Evolutionary conservation across 495 filamentous ascomycete genomes (phyloP).

Genomic region (Schizothecium vesticola): DNA sequence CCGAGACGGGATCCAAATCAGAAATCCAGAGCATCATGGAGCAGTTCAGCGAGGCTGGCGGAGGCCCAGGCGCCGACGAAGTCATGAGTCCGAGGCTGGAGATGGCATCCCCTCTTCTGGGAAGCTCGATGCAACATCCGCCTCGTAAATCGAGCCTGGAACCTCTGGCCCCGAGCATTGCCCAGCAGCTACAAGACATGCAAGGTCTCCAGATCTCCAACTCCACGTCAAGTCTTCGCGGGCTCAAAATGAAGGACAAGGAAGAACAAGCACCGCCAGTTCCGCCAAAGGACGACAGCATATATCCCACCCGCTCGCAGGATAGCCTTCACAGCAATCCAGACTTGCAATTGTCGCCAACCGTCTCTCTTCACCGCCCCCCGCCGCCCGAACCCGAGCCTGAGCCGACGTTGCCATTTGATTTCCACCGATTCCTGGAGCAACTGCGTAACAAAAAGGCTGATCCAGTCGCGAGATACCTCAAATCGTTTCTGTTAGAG

Average conservation of each 20-base stretch:
- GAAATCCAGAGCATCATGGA: conserved; percentile 98
- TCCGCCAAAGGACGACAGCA: conserved; percentile 45
- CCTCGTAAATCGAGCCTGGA: conserved; percentile 82
- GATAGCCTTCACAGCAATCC: conserved; percentile 30
- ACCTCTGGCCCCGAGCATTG: conserved; percentile 47
- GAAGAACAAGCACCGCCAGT: conserved; percentile 47
- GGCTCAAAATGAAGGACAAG: conserved; percentile 32
- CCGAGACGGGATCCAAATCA: conserved; percentile 63
- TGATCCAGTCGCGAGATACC: conserved; percentile 91
- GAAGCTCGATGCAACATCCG: conserved; percentile 60
- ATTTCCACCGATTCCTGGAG: conserved; percentile 95
- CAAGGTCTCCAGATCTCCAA: conserved; percentile 30
- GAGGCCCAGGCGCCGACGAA: conserved; percentile 62
- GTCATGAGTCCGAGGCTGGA: conserved; percentile 79
- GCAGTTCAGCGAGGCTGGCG: conserved; percentile 64
- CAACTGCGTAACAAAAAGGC: conserved; percentile 92
- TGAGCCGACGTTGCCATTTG: conserved; percentile 85
- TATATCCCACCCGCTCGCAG: conserved; percentile 28
- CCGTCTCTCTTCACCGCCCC: conserved; percentile 57
- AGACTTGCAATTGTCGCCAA: conserved; percentile 45
- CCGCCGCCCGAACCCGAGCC: conserved; percentile 82
- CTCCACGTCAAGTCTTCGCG: conserved; percentile 30
- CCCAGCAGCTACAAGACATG: conserved; percentile 41
- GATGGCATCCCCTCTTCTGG: conserved; percentile 63
- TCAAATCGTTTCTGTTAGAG: conserved; percentile 88